These are phyloP conservation scores for Ammopiptanthus mongolicus DNA, from an alignment of 306 rosid genomes.

Conservation along the genomic window DNA sequence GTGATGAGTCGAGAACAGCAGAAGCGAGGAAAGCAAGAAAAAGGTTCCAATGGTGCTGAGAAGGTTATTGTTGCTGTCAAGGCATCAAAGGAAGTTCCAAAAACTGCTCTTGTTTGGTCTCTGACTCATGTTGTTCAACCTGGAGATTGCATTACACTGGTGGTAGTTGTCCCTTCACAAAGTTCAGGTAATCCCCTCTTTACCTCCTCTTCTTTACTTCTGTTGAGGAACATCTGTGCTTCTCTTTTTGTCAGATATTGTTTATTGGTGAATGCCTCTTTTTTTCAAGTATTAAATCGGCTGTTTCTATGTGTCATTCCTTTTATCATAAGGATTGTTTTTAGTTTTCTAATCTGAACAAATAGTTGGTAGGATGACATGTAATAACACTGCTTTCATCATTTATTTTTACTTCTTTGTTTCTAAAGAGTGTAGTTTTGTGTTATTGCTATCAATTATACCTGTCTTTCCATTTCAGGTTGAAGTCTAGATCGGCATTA, in stretches of 20 bases:
- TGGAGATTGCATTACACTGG: constrained; percentile 90
- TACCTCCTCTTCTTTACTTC: neutral
- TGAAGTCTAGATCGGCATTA: neutral
- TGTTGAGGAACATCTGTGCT: too few species aligned
- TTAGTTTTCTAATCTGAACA: neutral
- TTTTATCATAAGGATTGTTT: neutral
- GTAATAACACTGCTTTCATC: neutral
- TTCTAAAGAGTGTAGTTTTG: neutral
- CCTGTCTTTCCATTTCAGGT: neutral
- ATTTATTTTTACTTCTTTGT: neutral
- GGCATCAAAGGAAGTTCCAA: constrained; percentile 90
- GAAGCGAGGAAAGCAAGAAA: constrained; percentile 78
- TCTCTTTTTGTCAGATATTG: neutral
- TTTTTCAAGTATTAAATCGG: neutral
- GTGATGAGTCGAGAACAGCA: constrained; percentile 70
- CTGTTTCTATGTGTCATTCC: neutral
- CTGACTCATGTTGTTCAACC: constrained; percentile 97
- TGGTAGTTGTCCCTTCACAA: constrained; percentile 88
- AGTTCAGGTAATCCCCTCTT: constrained; percentile 56
- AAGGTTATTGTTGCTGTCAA: constrained; percentile 95
- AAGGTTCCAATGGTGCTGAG: constrained; percentile 65
- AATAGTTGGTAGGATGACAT: neutral
- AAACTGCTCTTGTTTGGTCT: constrained; percentile 94
- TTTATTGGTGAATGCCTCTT: neutral
- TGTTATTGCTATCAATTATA: neutral